These are phyloP conservation scores for Arthrobotrys iridis DNA, from an alignment of 2,329 filamentous ascomycete species.

Conservation along the genomic window DNA sequence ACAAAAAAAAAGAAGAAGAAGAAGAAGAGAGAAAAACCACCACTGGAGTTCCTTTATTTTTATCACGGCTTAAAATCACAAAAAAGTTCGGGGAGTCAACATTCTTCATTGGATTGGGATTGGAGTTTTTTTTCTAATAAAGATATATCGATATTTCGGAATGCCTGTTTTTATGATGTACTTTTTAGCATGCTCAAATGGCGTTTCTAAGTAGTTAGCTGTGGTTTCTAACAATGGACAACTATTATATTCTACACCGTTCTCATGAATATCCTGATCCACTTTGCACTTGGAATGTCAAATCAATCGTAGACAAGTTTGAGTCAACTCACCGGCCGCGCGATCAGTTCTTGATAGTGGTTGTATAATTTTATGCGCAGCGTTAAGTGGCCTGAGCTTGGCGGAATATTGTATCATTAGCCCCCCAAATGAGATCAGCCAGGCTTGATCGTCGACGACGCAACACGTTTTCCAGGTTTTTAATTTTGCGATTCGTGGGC, in stretches of 20 bases:
- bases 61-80: constrained; percentile 38
- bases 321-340: neutral
- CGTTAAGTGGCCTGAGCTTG: constrained; percentile 7
- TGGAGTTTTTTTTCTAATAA: constrained; percentile 44
- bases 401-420: constrained; percentile 18
- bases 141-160: constrained; percentile 12
- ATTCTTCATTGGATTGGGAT: constrained; percentile 33
- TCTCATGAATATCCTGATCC: constrained; percentile 6
- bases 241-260: constrained; percentile 14
- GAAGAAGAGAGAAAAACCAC: constrained; percentile 6
- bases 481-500: neutral
- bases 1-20: neutral
- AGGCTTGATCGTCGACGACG: neutral
- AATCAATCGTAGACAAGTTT: neutral
- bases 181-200: constrained; percentile 38
- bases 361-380: neutral
- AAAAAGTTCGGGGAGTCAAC: constrained; percentile 39
- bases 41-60: constrained; percentile 29
- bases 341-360: too few relatives aligned
- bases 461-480: constrained; percentile 14
- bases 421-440: constrained; percentile 9
- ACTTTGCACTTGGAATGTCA: neutral
- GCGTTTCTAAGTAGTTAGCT: constrained; percentile 17
- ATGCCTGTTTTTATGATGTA: constrained; percentile 9
- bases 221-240: constrained; percentile 15